Percentiles rank a stretch among this genome's conserved stretches.
Conservation (phyloP, 768 basidiomycete genomes). For the Coprinellus micaceus region DNA sequence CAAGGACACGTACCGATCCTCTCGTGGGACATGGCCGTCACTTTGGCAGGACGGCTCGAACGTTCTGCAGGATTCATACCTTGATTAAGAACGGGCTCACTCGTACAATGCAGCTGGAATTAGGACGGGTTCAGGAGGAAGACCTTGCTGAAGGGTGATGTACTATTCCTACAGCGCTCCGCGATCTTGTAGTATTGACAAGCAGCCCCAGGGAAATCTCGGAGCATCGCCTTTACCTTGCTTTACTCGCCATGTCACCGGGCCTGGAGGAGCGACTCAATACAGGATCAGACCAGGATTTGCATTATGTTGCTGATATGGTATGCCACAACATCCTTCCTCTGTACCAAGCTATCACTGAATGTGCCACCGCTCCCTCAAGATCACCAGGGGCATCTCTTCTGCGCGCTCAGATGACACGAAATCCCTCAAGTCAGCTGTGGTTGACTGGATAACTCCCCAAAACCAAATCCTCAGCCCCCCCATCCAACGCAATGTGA, state of each 20-base stretch:
- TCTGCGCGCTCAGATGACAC: conserved; percentile 19
- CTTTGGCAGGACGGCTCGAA: conserved; percentile 12
- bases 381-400: conserved; percentile 23
- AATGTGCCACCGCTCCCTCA: too few species aligned
- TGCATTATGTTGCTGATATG: conserved; percentile 16
- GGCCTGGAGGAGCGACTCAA: conserved; percentile 11
- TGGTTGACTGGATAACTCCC: conserved; percentile 24
- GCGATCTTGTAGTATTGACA: neutral
- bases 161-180: too few species aligned
- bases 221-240: neutral
- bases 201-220: neutral
- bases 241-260: conserved; percentile 9
- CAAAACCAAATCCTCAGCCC: conserved; percentile 13
- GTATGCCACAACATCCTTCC: too few species aligned
- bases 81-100: conserved; percentile 16
- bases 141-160: conserved; percentile 5
- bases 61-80: conserved; percentile 10
- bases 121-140: conserved; percentile 2
- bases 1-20: too few species aligned
- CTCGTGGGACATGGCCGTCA: conserved; percentile 11
- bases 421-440: conserved; percentile 15
- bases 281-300: conserved; percentile 17
- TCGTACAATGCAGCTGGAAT: conserved; percentile 6
- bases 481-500: conserved; percentile 10
- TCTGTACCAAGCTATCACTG: too few species aligned